phyloP scores from a whole-genome alignment of 2,329 filamentous ascomycete genomes.

The Pleoardoris graminearum region DNA sequence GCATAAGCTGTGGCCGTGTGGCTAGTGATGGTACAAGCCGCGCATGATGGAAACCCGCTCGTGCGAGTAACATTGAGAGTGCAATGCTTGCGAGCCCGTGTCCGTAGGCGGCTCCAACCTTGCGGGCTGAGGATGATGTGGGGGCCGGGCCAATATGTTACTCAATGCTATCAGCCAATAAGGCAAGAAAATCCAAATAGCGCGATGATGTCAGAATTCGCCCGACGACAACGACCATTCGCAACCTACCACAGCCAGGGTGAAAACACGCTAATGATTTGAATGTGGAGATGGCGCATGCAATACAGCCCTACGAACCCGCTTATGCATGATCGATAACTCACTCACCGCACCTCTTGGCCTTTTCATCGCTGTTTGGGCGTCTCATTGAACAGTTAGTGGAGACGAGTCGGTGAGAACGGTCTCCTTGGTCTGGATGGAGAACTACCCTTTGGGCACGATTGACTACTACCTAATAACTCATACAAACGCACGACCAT shows the following conservation, averaged over 20 bases:
- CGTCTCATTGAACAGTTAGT: not conserved
- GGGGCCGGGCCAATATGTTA: conserved; percentile 1
- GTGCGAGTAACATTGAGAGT: not conserved
- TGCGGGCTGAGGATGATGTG: conserved; percentile 1
- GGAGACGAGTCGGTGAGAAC: conserved; percentile 3
- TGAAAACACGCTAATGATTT: not conserved
- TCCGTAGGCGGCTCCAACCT: not conserved
- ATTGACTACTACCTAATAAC: conserved; percentile 41
- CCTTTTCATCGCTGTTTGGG: not conserved
- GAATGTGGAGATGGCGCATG: not conserved
- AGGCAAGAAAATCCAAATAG: conserved; percentile 7
- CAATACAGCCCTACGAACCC: not conserved
- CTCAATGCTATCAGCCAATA: conserved; percentile 12
- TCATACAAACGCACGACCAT: conserved; percentile 34
- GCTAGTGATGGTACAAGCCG: not conserved
- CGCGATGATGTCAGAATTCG: conserved; percentile 27
- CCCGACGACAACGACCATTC: not conserved
- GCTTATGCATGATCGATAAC: not conserved
- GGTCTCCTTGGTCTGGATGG: not conserved
- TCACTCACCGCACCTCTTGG: conserved; percentile 3
- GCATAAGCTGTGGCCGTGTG: no score
- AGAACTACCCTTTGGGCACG: conserved; percentile 23
- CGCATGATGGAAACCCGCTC: not conserved
- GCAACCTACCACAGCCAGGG: not conserved
- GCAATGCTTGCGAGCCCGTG: not conserved